Conservation (phyloP, 306 rosid genomes). For the Cicer chorassanicum region DNA sequence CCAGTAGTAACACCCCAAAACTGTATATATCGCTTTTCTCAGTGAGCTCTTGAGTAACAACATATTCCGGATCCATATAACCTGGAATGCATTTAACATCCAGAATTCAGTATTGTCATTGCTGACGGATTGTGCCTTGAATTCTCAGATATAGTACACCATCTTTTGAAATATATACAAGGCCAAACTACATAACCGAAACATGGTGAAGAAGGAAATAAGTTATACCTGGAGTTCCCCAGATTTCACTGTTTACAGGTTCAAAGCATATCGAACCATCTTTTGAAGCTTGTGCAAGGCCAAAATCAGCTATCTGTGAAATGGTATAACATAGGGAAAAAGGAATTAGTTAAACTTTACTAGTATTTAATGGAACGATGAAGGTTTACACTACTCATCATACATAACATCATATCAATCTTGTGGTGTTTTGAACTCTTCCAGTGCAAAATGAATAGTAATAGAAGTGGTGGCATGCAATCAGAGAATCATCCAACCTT, state of each 20-base stretch:
- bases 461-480: constrained; percentile 37
- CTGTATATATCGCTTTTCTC: constrained; percentile 94
- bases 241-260: constrained; percentile 78
- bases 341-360: not conserved
- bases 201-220: constrained; percentile 31
- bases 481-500: constrained; percentile 62
- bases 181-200: constrained; percentile 30
- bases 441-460: constrained; percentile 9
- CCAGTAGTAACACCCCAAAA: constrained; percentile 86
- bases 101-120: constrained; percentile 27
- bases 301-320: constrained; percentile 94
- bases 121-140: constrained; percentile 48
- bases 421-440: constrained; percentile 32
- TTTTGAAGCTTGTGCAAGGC: constrained; percentile 94
- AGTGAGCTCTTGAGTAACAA: constrained; percentile 91
- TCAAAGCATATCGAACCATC: constrained; percentile 86
- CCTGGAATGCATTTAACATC: constrained; percentile 63
- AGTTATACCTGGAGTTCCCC: constrained; percentile 87
- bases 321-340: constrained; percentile 26
- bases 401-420: constrained; percentile 1
- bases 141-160: constrained; percentile 53
- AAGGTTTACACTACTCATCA: constrained; percentile 28
- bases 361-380: constrained; percentile 29
- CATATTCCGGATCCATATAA: constrained; percentile 97
- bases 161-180: constrained; percentile 32